These are phyloP conservation scores for Hanseniaspora meyeri DNA, from an alignment of 805 yeast genomes.

Conservation along the genomic window DNA sequence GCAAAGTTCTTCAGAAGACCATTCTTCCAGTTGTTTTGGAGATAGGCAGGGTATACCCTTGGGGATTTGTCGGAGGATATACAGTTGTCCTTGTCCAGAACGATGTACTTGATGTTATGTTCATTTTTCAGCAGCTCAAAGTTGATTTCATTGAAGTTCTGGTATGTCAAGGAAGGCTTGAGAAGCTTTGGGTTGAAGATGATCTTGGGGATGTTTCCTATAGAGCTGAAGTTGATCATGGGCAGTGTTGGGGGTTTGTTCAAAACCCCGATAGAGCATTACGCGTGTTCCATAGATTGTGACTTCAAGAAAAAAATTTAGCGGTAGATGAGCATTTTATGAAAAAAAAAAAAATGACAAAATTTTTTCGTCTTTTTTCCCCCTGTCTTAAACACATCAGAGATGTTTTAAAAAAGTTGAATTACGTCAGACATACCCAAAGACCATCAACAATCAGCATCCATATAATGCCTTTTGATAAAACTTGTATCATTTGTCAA, in stretches of 20 bases:
- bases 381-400: too few species aligned
- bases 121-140: conserved; percentile 16
- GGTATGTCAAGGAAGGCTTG: conserved; percentile 47
- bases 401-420: too few species aligned
- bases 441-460: too few species aligned
- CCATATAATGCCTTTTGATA: background rate
- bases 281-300: too few species aligned
- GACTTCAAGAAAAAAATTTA: too few species aligned
- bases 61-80: conserved; percentile 76
- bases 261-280: background rate
- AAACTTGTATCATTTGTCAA: conserved; percentile 72
- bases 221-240: conserved; percentile 57
- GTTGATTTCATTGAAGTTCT: conserved; percentile 48
- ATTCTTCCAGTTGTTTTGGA: conserved; percentile 36
- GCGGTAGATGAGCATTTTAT: too few species aligned
- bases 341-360: background rate
- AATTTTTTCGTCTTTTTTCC: background rate
- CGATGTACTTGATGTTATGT: conserved; percentile 53
- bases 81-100: conserved; percentile 90
- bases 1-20: conserved; percentile 37
- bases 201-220: conserved; percentile 52
- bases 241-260: background rate
- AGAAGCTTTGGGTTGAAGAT: conserved; percentile 54
- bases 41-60: conserved; percentile 66
- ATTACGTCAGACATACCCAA: background rate